Conservation (phyloP, 768 basidiomycete genomes). For the Suillus tomentosus region DNA sequence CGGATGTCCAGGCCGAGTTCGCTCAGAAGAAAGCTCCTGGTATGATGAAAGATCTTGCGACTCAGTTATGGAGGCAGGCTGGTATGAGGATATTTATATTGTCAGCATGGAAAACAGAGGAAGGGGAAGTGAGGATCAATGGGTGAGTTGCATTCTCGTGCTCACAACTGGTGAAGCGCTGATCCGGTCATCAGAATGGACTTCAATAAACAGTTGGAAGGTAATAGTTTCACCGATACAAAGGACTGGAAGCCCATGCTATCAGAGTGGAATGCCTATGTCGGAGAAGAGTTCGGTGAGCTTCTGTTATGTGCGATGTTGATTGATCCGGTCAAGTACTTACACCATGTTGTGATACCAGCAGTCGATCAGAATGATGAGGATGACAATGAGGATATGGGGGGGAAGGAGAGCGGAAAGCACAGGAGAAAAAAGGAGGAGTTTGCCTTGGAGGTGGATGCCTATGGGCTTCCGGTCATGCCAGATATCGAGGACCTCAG, state of each 20-base stretch:
- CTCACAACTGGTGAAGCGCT: not conserved
- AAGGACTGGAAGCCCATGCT: too few relatives aligned
- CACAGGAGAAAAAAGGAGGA: not conserved
- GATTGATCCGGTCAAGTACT: not conserved
- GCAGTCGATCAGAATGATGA: not conserved
- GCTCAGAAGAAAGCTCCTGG: not conserved
- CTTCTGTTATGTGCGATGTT: not conserved
- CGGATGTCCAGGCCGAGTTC: not conserved
- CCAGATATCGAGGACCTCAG: too few relatives aligned
- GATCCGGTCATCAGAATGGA: not conserved
- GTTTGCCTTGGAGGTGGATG: not conserved
- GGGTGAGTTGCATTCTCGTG: not conserved
- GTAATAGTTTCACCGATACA: too few relatives aligned
- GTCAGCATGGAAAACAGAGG: not conserved
- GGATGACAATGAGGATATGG: not conserved
- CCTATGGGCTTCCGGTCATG: not conserved
- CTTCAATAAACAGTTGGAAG: not conserved
- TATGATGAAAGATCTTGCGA: not conserved
- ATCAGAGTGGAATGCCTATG: not conserved
- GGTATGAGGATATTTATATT: not conserved
- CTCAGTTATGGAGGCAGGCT: constrained; percentile 3
- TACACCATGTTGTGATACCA: not conserved
- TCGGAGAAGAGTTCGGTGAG: not conserved
- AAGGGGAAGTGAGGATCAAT: not conserved
- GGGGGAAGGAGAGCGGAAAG: not conserved